These are phyloP conservation scores for Mastigamoeba balamuthi DNA, from an alignment of 78 protist genomes.

Conservation along the genomic window DNA sequence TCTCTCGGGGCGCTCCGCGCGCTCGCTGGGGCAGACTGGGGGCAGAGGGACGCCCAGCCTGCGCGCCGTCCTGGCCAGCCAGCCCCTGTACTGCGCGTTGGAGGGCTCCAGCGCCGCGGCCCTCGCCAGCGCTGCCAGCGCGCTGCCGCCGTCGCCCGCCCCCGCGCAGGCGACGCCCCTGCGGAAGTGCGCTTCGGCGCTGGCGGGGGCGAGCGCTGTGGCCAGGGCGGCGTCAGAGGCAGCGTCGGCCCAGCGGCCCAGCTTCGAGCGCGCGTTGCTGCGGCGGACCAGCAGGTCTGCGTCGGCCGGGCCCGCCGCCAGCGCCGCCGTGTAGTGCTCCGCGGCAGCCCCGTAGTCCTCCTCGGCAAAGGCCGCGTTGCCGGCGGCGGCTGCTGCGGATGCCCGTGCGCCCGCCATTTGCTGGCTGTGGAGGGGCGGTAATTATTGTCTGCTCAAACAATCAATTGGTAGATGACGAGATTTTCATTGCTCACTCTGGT, in stretches of 20 bases:
- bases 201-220: constrained; percentile 36
- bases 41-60: constrained; percentile 23
- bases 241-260: constrained; percentile 17
- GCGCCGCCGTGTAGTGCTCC: constrained; percentile 15
- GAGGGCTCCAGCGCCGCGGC: constrained; percentile 32
- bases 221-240: constrained; percentile 29
- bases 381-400: too few species aligned
- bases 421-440: too few species aligned
- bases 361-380: constrained; percentile 45
- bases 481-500: too few species aligned
- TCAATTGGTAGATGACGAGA: too few species aligned
- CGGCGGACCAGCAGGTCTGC: constrained; percentile 23
- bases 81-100: constrained; percentile 27
- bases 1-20: background rate
- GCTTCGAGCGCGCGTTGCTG: constrained; percentile 24
- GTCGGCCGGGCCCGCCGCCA: background rate
- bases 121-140: constrained; percentile 42
- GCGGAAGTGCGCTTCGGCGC: constrained; percentile 38
- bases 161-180: constrained; percentile 48
- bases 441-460: too few species aligned
- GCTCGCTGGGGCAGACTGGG: background rate
- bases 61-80: constrained; percentile 55
- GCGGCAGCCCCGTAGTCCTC: constrained; percentile 44
- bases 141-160: constrained; percentile 48
- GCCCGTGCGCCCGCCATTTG: background rate